A percentile compares a stretch with the other conserved stretches of the same genome.
Conservation (phyloP, 2,329 filamentous ascomycete genomes). For the Aspergillus persii region DNA sequence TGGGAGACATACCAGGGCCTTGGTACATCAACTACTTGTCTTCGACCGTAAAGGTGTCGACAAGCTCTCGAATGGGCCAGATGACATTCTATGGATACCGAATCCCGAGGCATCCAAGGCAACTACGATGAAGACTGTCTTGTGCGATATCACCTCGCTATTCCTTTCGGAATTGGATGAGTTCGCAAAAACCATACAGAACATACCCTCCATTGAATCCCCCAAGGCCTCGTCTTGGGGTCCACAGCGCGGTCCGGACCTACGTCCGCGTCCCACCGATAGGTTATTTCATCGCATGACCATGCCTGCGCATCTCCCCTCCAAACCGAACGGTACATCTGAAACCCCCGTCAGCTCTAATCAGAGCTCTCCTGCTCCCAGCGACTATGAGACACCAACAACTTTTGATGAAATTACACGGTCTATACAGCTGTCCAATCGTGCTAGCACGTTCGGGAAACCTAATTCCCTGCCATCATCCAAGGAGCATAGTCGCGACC, state of each 20-base stretch:
- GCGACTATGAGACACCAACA: conserved; percentile 46
- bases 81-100: conserved; percentile 71
- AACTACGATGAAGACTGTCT: conserved; percentile 77
- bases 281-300: conserved; percentile 71
- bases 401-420: conserved; percentile 55
- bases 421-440: conserved; percentile 40
- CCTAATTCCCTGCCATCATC: conserved; percentile 38
- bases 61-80: conserved; percentile 54
- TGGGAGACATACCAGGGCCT: conserved; percentile 70
- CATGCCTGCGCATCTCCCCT: conserved; percentile 64
- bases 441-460: conserved; percentile 39
- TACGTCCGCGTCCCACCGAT: conserved; percentile 49
- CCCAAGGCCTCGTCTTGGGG: conserved; percentile 55
- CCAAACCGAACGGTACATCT: conserved; percentile 37
- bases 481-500: conserved; percentile 60
- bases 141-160: conserved; percentile 74
- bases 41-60: conserved; percentile 68
- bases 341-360: conserved; percentile 41
- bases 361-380: conserved; percentile 35
- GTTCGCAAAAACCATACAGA: conserved; percentile 70
- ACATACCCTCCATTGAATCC: conserved; percentile 72
- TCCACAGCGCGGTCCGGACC: conserved; percentile 51
- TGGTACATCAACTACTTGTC: conserved; percentile 74
- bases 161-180: conserved; percentile 73
- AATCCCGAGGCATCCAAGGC: conserved; percentile 65